Conservation (phyloP, 768 basidiomycete species). For the Leccinum olivaceopallidum region DNA sequence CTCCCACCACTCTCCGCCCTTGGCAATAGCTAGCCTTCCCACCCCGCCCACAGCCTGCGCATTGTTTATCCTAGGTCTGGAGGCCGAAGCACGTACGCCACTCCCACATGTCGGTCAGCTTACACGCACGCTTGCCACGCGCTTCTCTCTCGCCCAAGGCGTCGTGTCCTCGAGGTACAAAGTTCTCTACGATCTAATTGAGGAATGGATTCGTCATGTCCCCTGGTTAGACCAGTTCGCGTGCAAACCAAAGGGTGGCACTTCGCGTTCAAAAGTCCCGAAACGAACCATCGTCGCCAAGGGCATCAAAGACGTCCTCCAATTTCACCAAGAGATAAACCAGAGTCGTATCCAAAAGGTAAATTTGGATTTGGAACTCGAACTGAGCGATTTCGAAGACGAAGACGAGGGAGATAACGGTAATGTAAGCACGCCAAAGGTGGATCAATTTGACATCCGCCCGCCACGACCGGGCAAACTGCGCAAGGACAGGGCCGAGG, state of each 20-base stretch:
- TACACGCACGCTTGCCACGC: constrained; percentile 53
- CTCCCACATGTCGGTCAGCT: constrained; percentile 57
- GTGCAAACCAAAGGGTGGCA: constrained; percentile 26
- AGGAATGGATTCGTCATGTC: constrained; percentile 59
- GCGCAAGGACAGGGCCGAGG: constrained; percentile 24
- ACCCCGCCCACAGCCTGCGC: constrained; percentile 63
- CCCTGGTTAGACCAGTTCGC: constrained; percentile 72
- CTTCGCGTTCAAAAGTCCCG: constrained; percentile 58
- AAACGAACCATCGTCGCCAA: constrained; percentile 67
- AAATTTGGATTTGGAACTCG: constrained; percentile 40
- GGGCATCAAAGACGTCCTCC: constrained; percentile 67
- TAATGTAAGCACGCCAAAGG: constrained; percentile 2
- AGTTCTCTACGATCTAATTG: constrained; percentile 58
- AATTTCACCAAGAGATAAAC: constrained; percentile 67
- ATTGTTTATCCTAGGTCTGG: constrained; percentile 66
- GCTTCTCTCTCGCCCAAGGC: constrained; percentile 49
- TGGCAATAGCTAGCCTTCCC: constrained; percentile 42
- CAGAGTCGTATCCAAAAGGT: constrained; percentile 40
- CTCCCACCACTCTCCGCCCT: constrained; percentile 39
- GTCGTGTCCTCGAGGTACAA: constrained; percentile 73
- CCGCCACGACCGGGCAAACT: constrained; percentile 29
- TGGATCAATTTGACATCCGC: background rate
- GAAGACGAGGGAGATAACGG: constrained; percentile 31
- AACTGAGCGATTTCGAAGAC: constrained; percentile 32
- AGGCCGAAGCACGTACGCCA: constrained; percentile 58